A percentile compares a stretch with the other conserved stretches of the same genome.
These are phyloP conservation scores for Vishniacozyma victoriae DNA, from an alignment of 768 basidiomycete species.

Conservation along the genomic window DNA sequence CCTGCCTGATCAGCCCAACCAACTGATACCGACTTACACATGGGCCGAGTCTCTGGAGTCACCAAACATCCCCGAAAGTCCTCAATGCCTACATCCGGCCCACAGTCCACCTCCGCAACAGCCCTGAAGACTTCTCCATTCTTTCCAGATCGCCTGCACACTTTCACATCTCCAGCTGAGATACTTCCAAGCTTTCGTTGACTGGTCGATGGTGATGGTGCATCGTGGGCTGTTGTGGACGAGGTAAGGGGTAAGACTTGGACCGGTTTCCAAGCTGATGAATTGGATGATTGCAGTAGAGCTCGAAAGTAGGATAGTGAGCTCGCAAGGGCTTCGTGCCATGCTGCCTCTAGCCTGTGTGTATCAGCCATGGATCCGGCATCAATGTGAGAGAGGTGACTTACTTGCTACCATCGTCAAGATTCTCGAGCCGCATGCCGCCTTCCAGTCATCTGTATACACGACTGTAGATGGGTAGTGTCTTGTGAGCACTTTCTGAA, in stretches of 20 bases:
- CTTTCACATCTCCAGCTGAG: conserved; percentile 64
- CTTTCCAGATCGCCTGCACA: conserved; percentile 68
- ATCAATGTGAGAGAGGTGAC: conserved; percentile 11
- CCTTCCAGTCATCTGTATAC: neutral
- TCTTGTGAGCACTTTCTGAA: too few species aligned
- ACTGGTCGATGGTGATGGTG: conserved; percentile 58
- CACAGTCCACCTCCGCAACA: conserved; percentile 72
- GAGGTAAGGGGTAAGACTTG: conserved; percentile 27
- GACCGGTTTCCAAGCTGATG: conserved; percentile 76
- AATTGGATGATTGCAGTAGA: conserved; percentile 64
- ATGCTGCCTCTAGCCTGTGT: conserved; percentile 69
- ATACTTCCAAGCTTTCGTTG: conserved; percentile 54
- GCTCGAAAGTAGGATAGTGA: conserved; percentile 74
- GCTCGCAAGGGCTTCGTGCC: conserved; percentile 67
- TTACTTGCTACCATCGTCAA: conserved; percentile 59
- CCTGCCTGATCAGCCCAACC: conserved; percentile 39
- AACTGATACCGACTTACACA: conserved; percentile 32
- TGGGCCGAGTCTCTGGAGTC: conserved; percentile 79
- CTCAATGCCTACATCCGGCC: conserved; percentile 54
- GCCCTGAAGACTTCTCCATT: conserved; percentile 75
- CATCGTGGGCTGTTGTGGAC: conserved; percentile 33
- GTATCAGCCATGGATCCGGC: neutral
- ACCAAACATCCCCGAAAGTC: conserved; percentile 76
- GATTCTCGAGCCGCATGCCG: conserved; percentile 30
- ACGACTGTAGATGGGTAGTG: neutral